Base-by-base conservation (phyloP, 2,329 filamentous ascomycete genomes). In the Clonostachys byssicola region DNA sequence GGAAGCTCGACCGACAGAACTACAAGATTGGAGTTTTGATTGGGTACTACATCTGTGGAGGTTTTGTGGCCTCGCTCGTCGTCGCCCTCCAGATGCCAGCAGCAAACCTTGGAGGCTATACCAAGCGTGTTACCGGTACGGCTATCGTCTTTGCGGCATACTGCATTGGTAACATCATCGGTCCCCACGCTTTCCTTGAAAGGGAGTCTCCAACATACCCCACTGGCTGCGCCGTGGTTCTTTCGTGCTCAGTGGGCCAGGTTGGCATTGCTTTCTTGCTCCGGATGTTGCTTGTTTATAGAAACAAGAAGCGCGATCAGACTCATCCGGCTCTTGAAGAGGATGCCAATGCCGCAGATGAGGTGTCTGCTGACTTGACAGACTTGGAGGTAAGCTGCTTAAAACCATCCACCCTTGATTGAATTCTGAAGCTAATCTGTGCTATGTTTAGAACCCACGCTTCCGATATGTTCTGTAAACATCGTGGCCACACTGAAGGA, bases 21-120 rank as follows among this genome's bases (percentile, higher is more conserved):
- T 65, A 73, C 52, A 63, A 71, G 50, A 63, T 70, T 30, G 77
- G 76, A 2, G 64, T 77, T 0, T 60, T 81, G 0, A 65, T 75
- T 20, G 74, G 72, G 1, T 78, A 78, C 53, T 81, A 80, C 51
- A 72, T 80, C 30, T 52, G 65, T 8, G 65, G 74, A 0, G 60
- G 68, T 1, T 80, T 70, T 45, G 78, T 81, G 3, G 66, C 70
- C 1, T 74, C 74, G 2, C 59, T 81, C 8, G 76, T 80, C 0
- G 62, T 81, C 1, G 74, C 75, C 0, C 63, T 81, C 34, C 78
- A 77, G 50, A 68, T 78, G 60, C 75, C 74, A 1, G 69, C 72
- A 1, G 62, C 68, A 5, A 77, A 76, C 30, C 53, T 77, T 1
- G 73, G 66, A 3, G 72, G 72, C 4, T 74, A 74, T 50, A 75